Conservation (phyloP, 2,329 filamentous ascomycete genomes). For the Cryphonectria japonica region DNA sequence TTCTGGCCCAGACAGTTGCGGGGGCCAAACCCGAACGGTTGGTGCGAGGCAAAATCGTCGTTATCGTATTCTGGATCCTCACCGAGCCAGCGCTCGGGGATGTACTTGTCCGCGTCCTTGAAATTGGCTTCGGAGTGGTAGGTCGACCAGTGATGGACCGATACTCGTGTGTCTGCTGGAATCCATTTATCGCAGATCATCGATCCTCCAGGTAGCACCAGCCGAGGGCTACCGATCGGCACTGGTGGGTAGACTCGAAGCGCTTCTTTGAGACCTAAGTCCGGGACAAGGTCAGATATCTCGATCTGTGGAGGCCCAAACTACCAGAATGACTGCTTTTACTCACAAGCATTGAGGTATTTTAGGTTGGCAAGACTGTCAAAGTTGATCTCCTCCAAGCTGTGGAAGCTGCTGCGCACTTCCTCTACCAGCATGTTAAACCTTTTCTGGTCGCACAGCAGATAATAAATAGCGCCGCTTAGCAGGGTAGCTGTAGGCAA, state of each 20-base stretch:
- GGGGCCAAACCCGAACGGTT: constrained; percentile 16
- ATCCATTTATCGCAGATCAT: constrained; percentile 14
- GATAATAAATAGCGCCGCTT: constrained; percentile 12
- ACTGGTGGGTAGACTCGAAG: constrained; percentile 35
- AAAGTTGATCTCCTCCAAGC: constrained; percentile 36
- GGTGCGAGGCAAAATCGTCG: constrained; percentile 2
- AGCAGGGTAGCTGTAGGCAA: constrained; percentile 9
- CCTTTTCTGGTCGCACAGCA: not conserved
- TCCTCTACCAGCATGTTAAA: constrained; percentile 34
- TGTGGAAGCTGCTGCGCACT: constrained; percentile 35
- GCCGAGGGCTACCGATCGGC: constrained; percentile 31
- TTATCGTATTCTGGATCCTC: not conserved
- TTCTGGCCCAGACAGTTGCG: constrained; percentile 15
- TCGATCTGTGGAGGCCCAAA: too few species aligned
- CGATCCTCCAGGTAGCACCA: constrained; percentile 34
- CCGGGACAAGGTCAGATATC: not conserved
- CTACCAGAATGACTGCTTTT: too few species aligned
- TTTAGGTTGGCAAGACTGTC: constrained; percentile 32
- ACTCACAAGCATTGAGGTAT: constrained; percentile 35
- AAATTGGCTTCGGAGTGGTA: constrained; percentile 10
- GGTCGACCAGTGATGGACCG: constrained; percentile 16
- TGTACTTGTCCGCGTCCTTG: constrained; percentile 11
- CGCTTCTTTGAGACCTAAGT: constrained; percentile 32
- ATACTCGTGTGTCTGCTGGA: constrained; percentile 11
- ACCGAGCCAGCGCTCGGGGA: constrained; percentile 16